Conservation (phyloP, 495 filamentous ascomycete genomes). For the Beverwykella pulmonaria region DNA sequence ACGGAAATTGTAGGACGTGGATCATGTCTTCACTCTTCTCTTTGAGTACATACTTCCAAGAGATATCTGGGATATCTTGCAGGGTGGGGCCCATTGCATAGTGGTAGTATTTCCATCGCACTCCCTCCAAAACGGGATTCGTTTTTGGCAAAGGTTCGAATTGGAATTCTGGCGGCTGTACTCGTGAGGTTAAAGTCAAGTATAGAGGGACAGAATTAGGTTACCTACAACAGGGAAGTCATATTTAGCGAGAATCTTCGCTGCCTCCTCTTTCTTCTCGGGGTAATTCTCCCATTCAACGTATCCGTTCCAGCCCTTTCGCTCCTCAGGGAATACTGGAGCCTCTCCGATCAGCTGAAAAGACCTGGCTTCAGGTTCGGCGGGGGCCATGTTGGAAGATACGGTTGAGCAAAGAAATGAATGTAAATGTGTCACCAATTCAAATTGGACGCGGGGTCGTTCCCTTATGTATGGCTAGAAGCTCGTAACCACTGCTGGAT, state of each 20-base stretch:
- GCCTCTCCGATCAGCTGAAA: constrained; percentile 22
- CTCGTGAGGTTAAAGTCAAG: not conserved
- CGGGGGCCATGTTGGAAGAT: constrained; percentile 21
- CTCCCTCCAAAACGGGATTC: constrained; percentile 64
- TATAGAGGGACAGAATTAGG: not conserved
- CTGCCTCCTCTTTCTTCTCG: constrained; percentile 62
- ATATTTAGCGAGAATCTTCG: constrained; percentile 59
- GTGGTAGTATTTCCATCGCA: constrained; percentile 69
- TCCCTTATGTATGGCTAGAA: not conserved
- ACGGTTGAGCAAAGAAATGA: not conserved
- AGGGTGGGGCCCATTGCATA: constrained; percentile 60
- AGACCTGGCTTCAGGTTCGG: constrained; percentile 23
- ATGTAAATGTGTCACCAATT: no score
- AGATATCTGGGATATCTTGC: constrained; percentile 53
- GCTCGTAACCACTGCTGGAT: not conserved
- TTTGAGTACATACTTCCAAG: constrained; percentile 59
- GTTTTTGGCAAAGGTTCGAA: constrained; percentile 60
- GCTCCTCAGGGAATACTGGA: constrained; percentile 32
- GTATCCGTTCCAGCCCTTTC: constrained; percentile 47
- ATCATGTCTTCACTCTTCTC: constrained; percentile 69
- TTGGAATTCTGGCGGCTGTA: constrained; percentile 60
- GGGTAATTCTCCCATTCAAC: constrained; percentile 73
- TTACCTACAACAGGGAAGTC: constrained; percentile 51
- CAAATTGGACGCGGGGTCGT: not conserved
- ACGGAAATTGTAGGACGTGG: constrained; percentile 70